Evolutionary conservation across 805 yeast species (phyloP).

Genomic region (Kluyveromyces siamensis): DNA sequence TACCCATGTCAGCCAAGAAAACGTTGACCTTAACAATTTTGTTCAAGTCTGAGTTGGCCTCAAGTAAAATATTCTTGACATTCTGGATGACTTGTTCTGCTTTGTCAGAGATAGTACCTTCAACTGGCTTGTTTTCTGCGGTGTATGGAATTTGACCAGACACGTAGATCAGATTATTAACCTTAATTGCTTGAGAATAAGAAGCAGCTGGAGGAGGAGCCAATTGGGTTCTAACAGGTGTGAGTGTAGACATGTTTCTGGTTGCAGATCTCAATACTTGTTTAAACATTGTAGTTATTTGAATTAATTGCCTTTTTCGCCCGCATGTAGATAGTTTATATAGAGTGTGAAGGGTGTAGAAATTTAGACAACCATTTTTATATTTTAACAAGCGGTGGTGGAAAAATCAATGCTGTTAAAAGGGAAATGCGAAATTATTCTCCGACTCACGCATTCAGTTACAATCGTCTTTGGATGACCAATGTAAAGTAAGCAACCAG

Average conservation of each 20-base stretch:
- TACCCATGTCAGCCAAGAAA: conserved; percentile 83
- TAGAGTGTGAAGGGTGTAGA: neutral
- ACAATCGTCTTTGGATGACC: no score
- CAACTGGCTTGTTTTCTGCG: conserved; percentile 68
- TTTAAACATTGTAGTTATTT: neutral
- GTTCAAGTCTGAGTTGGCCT: conserved; percentile 75
- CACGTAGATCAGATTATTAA: conserved; percentile 77
- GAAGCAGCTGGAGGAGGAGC: conserved; percentile 98
- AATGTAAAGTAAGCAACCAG: no score
- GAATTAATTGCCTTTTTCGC: neutral
- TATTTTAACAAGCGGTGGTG: neutral
- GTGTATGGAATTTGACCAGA: conserved; percentile 95
- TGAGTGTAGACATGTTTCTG: conserved; percentile 20
- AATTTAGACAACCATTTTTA: neutral
- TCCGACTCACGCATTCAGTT: no score
- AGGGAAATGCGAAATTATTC: no score
- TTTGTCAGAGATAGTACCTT: conserved; percentile 67
- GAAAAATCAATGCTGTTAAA: no score
- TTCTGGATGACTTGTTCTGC: conserved; percentile 68
- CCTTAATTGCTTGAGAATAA: conserved; percentile 92
- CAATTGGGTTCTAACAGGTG: conserved; percentile 52
- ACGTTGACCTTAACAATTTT: conserved; percentile 80
- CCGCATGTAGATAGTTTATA: neutral
- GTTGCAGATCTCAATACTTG: neutral
- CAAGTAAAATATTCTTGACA: conserved; percentile 64